These are phyloP conservation scores for Aspergillus tamarii DNA, from an alignment of 2,329 filamentous ascomycete genomes.

Conservation along the genomic window DNA sequence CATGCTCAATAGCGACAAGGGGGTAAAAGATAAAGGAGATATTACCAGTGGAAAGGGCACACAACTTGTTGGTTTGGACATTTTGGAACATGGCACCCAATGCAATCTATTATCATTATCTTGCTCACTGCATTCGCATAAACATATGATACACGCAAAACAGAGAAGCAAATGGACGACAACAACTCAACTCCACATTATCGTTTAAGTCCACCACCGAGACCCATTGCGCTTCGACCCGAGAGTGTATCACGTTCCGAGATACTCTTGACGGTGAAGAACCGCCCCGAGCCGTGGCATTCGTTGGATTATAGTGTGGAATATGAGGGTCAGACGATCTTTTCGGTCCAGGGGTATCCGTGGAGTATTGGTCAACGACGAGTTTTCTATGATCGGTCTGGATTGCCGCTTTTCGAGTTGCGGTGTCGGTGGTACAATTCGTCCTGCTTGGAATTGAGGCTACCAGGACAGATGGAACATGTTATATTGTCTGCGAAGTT, in stretches of 20 bases:
- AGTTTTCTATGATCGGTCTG: slow-evolving; percentile 20
- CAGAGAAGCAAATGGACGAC: background rate
- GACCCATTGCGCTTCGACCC: slow-evolving; percentile 19
- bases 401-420: slow-evolving; percentile 23
- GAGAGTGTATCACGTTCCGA: slow-evolving; percentile 16
- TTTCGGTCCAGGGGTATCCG: slow-evolving; percentile 20
- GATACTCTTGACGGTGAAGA: slow-evolving; percentile 14
- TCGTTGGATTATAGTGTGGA: slow-evolving; percentile 20
- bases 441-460: slow-evolving; percentile 14
- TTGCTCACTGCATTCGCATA: background rate
- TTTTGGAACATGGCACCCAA: background rate
- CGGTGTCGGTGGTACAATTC: slow-evolving; percentile 22
- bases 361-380: slow-evolving; percentile 19
- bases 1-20: background rate
- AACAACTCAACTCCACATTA: background rate
- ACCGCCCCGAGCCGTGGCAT: slow-evolving; percentile 23
- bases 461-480: slow-evolving; percentile 14
- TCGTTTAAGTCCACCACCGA: slow-evolving; percentile 7
- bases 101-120: no score
- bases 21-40: background rate
- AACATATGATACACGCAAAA: background rate
- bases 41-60: background rate
- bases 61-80: background rate
- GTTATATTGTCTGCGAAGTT: slow-evolving; percentile 18
- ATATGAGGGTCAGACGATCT: slow-evolving; percentile 11